Conservation (phyloP, 768 basidiomycete species). For the Collybia mongolica region DNA sequence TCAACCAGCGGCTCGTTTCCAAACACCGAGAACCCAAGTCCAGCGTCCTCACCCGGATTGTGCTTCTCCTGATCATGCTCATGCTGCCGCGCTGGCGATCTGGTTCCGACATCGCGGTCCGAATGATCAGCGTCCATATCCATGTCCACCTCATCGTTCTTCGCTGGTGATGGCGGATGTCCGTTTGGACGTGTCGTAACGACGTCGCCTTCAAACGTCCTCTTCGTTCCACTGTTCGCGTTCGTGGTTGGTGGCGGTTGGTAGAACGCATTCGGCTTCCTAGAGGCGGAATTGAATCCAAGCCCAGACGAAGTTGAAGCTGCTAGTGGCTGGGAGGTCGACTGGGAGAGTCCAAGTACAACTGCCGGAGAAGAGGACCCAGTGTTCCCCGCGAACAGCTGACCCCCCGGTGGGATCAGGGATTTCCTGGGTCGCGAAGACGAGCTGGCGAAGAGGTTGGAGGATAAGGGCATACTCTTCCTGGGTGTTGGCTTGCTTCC, state of each 20-base stretch:
- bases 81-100: too few relatives aligned
- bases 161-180: too few relatives aligned
- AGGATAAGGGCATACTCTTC: constrained; percentile 25
- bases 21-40: constrained; percentile 20
- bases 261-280: constrained; percentile 66
- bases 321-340: constrained; percentile 1
- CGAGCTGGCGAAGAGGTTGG: background rate
- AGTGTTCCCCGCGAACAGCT: background rate
- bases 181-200: too few relatives aligned
- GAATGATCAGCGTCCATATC: constrained; percentile 17
- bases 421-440: constrained; percentile 1
- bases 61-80: constrained; percentile 7
- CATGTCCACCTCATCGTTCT: constrained; percentile 7
- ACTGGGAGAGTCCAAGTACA: constrained; percentile 4
- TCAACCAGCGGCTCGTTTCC: constrained; percentile 12
- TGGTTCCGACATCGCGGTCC: background rate
- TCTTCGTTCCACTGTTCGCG: constrained; percentile 30
- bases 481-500: constrained; percentile 19
- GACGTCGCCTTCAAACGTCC: constrained; percentile 22
- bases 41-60: constrained; percentile 15
- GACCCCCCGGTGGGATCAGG: constrained; percentile 2
- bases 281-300: constrained; percentile 34
- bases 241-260: constrained; percentile 39
- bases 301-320: constrained; percentile 1
- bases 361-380: background rate